Percentiles rank a stretch among this genome's conserved stretches.
phyloP scores from a whole-genome alignment of 495 filamentous ascomycete genomes.

The Aspergillus panamensis region DNA sequence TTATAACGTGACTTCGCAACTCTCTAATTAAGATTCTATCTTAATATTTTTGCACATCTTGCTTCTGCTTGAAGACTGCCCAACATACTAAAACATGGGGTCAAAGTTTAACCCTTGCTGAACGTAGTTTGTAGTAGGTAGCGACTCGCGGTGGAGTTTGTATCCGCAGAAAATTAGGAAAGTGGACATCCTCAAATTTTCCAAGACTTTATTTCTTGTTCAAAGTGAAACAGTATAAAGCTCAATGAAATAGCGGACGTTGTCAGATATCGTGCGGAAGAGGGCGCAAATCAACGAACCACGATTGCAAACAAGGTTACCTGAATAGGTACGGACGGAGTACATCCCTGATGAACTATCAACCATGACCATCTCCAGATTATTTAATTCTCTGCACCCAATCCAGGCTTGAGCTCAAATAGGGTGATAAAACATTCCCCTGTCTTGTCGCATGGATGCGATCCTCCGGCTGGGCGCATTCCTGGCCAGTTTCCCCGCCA shows the following conservation, averaged over 20 bases:
- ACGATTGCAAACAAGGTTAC: no score
- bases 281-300: no score
- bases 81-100: neutral
- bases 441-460: neutral
- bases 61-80: no score
- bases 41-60: no score
- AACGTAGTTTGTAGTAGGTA: neutral
- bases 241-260: no score
- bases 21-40: neutral
- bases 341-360: no score
- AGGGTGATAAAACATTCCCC: neutral
- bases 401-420: neutral
- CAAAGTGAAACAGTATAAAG: neutral
- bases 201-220: neutral
- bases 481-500: constrained; percentile 12
- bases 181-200: neutral
- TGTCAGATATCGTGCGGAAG: no score
- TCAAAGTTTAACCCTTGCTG: neutral
- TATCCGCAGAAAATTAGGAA: no score
- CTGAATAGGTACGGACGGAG: no score
- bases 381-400: neutral
- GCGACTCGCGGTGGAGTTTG: neutral
- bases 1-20: neutral
- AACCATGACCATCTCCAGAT: no score
- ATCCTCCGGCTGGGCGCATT: neutral